A percentile compares a stretch with the other conserved stretches of the same genome.
These are phyloP conservation scores for Phytopythium oedochilum DNA, from an alignment of 352 stramenopile genomes.

Conservation along the genomic window DNA sequence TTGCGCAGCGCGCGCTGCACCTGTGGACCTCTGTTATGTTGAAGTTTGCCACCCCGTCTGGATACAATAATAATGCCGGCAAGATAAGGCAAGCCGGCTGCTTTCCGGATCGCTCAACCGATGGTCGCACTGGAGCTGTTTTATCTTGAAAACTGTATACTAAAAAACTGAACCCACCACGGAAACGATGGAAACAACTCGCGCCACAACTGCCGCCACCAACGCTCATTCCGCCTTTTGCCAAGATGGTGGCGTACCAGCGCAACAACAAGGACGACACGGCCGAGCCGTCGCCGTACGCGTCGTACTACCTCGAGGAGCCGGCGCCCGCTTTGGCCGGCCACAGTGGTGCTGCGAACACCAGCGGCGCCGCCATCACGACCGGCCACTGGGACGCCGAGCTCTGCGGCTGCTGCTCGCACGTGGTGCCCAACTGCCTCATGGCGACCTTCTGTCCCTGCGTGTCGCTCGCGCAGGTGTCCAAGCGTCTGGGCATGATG, in stretches of 20 bases:
- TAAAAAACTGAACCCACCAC: neutral
- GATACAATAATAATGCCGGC: too few relatives aligned
- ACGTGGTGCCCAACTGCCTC: constrained; percentile 42
- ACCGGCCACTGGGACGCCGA: constrained; percentile 20
- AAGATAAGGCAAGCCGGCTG: too few relatives aligned
- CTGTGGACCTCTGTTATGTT: too few relatives aligned
- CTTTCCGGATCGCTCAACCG: too few relatives aligned
- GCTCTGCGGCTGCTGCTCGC: constrained; percentile 39
- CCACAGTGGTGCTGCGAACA: neutral
- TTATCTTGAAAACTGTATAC: neutral
- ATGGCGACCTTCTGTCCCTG: constrained; percentile 51
- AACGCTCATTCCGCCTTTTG: neutral
- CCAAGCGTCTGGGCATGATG: constrained; percentile 34
- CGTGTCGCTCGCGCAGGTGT: constrained; percentile 50
- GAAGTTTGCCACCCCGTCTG: too few relatives aligned
- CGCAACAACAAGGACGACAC: neutral
- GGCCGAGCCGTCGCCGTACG: neutral
- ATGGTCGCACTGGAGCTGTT: neutral
- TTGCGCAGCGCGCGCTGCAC: too few relatives aligned
- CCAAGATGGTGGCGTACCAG: neutral
- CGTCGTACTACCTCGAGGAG: neutral
- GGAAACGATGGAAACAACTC: neutral
- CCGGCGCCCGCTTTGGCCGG: neutral
- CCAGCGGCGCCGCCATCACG: constrained; percentile 6
- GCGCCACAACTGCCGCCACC: neutral